phyloP scores from a whole-genome alignment of 2,329 filamentous ascomycete genomes.

The Pseudocercospora cruenta region DNA sequence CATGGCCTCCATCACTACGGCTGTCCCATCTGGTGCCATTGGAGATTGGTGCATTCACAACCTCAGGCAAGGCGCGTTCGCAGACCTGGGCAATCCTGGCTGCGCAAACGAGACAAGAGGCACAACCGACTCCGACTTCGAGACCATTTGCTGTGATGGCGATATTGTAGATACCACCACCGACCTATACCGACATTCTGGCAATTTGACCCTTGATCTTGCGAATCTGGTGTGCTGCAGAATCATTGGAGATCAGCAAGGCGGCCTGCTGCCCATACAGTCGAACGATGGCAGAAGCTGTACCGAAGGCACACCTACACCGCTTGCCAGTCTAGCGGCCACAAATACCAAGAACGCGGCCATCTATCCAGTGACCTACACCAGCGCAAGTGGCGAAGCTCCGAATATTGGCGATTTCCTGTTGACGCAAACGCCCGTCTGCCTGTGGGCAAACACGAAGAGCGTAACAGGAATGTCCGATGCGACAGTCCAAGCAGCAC shows the following conservation, averaged over 20 bases:
- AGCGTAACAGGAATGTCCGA: conserved; percentile 21
- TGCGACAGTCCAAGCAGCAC: conserved; percentile 24
- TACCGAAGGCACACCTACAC: conserved; percentile 19
- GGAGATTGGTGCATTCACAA: conserved; percentile 22
- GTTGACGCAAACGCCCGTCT: conserved; percentile 22
- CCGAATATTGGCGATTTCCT: conserved; percentile 20
- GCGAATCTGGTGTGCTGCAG: conserved; percentile 24
- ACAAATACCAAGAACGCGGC: conserved; percentile 28
- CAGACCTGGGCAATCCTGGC: neutral
- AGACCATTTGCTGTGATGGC: conserved; percentile 24
- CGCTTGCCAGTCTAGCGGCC: conserved; percentile 28
- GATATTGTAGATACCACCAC: conserved; percentile 20
- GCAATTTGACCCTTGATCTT: conserved; percentile 15
- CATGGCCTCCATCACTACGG: conserved; percentile 16
- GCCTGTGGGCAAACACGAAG: conserved; percentile 27
- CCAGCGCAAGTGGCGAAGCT: conserved; percentile 13
- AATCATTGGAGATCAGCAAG: conserved; percentile 14
- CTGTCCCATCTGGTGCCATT: conserved; percentile 23
- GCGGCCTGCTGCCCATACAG: conserved; percentile 16
- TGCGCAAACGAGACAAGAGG: conserved; percentile 22
- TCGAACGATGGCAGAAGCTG: conserved; percentile 10
- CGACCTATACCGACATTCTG: conserved; percentile 8
- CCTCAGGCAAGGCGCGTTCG: neutral
- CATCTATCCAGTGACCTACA: conserved; percentile 22
- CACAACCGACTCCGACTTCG: conserved; percentile 16